Evolutionary conservation across 331 rosid genomes (phyloP), one percentile per base, ranked within the genome.

Genomic region (Telfairia occidentalis): DNA sequence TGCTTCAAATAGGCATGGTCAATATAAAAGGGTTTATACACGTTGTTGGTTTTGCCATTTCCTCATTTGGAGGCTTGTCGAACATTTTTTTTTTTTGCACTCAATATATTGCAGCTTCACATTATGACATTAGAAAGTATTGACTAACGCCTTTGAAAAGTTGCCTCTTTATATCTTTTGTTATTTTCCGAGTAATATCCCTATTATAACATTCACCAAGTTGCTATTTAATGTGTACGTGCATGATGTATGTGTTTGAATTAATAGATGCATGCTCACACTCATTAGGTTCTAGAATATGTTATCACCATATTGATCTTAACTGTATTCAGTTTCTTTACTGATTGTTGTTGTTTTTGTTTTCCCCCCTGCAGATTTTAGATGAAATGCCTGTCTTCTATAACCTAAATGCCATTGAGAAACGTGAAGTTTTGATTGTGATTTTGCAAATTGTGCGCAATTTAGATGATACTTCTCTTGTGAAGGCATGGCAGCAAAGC

Each of bases 371-470:
- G 82, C 96, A 94, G 98, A 90, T 94, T 81, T 81, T 94, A 65
- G 98, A 94, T 84, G 98, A 94, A 80, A 94, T 94, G 98, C 98
- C 98, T 16, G 97, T 94, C 83, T 91, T 91, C 81, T 91, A 90
- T 89, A 94, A 94, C 85, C 92, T 94, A 61, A 88, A 85, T 85
- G 81, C 97, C 52, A 86, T 87, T 72, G 98, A 94, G 84, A 94
- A 94, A 90, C 96, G 97, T 40, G 98, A 94, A 87, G 96, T 91
- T 73, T 80, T 92, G 57, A 85, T 90, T 57, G 90, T 90, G 58
- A 88, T 88, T 88, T 75, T 94, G 85, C 96, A 88, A 94, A 90
- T 94, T 81, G 98, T 94, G 55, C 92, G 98, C 61, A 91, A 91
- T 81, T 97, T 94, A 76, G 97, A 94, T 75, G 97, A 90, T 77